Conservation (phyloP, 352 stramenopile species). For the Globisporangium middletonii region DNA sequence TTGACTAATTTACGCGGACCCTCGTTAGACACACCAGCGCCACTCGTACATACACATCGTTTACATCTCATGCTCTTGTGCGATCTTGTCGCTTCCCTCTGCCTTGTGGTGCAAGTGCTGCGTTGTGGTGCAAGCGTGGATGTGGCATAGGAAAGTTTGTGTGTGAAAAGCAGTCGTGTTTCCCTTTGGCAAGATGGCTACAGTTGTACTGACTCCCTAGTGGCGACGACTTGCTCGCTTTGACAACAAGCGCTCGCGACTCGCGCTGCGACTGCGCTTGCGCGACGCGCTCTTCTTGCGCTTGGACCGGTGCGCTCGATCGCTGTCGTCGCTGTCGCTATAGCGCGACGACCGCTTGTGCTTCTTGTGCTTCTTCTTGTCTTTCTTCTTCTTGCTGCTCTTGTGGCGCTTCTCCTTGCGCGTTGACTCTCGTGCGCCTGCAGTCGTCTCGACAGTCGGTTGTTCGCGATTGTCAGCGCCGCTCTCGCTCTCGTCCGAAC, state of each 20-base stretch:
- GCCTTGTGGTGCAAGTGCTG: too few species aligned
- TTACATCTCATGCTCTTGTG: background rate
- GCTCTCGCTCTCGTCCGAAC: too few species aligned
- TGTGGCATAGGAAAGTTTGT: too few species aligned
- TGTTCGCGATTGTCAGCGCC: too few species aligned
- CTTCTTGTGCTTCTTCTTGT: constrained; percentile 16
- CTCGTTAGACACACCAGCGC: constrained; percentile 13
- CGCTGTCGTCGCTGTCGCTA: constrained; percentile 14
- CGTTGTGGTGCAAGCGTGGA: too few species aligned
- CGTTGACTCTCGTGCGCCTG: background rate
- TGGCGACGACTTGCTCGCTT: constrained; percentile 11
- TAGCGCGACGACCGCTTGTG: constrained; percentile 12
- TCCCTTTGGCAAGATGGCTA: background rate
- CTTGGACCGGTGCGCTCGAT: constrained; percentile 23
- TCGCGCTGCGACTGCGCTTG: constrained; percentile 18
- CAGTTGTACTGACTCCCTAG: background rate
- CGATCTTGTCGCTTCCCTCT: background rate
- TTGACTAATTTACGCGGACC: constrained; percentile 79
- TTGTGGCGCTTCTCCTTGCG: constrained; percentile 19
- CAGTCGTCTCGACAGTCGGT: too few species aligned
- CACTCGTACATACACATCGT: background rate
- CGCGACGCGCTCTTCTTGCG: constrained; percentile 11
- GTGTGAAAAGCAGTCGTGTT: too few species aligned
- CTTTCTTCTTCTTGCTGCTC: constrained; percentile 2
- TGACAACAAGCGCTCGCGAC: constrained; percentile 3